Evolutionary conservation across 2,329 filamentous ascomycete species (phyloP).

Genomic region (Diaporthe ilicicola): DNA sequence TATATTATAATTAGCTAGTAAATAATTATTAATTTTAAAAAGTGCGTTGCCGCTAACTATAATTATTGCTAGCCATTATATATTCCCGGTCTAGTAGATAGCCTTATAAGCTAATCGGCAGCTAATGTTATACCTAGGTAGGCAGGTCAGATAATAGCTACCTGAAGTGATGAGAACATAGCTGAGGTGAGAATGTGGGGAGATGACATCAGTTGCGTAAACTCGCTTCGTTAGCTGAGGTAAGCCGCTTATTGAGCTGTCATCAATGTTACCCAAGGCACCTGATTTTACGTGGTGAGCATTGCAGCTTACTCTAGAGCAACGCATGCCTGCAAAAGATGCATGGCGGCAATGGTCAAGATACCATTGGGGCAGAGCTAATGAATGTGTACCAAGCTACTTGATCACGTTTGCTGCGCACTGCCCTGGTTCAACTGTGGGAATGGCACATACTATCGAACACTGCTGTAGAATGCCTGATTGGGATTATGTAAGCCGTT

Average conservation of each 20-base stretch:
- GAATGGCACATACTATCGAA: not conserved
- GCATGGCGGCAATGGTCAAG: not conserved
- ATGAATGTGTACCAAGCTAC: not conserved
- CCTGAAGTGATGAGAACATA: not conserved
- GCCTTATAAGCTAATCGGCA: not conserved
- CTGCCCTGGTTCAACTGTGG: not conserved
- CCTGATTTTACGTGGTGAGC: too few species aligned
- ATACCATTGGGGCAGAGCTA: conserved; percentile 9
- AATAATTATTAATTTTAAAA: too few species aligned
- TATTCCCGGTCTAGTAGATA: too few species aligned
- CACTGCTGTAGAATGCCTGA: not conserved
- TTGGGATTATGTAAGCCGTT: not conserved
- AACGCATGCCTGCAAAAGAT: not conserved
- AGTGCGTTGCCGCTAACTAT: too few species aligned
- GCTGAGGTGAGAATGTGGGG: not conserved
- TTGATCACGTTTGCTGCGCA: not conserved
- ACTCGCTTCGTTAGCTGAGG: too few species aligned
- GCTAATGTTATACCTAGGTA: not conserved
- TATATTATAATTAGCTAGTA: too few species aligned
- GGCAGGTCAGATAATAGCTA: too few species aligned
- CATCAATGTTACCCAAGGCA: too few species aligned
- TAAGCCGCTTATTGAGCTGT: too few species aligned
- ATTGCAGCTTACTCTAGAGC: not conserved
- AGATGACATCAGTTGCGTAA: conserved; percentile 7
- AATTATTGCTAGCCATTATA: too few species aligned